Percentiles rank a stretch among this genome's conserved stretches.
Evolutionary conservation across 768 basidiomycete species (phyloP).

Genomic region (Calocera viscosa): DNA sequence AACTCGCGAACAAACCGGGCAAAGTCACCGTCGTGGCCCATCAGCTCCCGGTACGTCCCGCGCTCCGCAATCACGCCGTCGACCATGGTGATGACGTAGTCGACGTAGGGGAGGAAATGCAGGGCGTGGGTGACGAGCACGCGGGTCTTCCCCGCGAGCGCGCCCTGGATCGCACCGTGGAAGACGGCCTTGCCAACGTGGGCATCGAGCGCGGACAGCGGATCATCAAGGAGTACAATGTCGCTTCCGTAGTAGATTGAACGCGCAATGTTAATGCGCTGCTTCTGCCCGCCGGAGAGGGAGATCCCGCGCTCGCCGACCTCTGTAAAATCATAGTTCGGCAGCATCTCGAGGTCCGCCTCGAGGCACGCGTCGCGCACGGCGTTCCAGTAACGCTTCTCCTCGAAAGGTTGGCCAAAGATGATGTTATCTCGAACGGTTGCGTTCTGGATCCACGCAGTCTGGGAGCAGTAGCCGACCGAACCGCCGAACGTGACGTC

Average conservation of each 20-base stretch:
- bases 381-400: constrained; percentile 70
- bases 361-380: constrained; percentile 66
- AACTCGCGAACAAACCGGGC: constrained; percentile 64
- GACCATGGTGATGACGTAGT: constrained; percentile 68
- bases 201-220: constrained; percentile 81
- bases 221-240: constrained; percentile 82
- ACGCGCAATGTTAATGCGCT: constrained; percentile 74
- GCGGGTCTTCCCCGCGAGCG: constrained; percentile 56
- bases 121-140: constrained; percentile 86
- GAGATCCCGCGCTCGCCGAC: constrained; percentile 81
- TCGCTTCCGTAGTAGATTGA: constrained; percentile 78
- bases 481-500: constrained; percentile 59
- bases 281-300: constrained; percentile 69
- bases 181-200: constrained; percentile 84
- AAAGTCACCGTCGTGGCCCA: constrained; percentile 53
- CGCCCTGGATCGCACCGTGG: constrained; percentile 63
- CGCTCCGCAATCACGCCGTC: constrained; percentile 68
- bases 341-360: constrained; percentile 65
- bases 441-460: constrained; percentile 85
- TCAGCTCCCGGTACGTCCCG: constrained; percentile 65
- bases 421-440: constrained; percentile 83
- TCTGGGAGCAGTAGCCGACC: constrained; percentile 74
- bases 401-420: constrained; percentile 74
- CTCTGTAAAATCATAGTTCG: constrained; percentile 67
- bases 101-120: constrained; percentile 77